phyloP scores from a whole-genome alignment of 2,329 filamentous ascomycete species.

The Exophiala spinifera region DNA sequence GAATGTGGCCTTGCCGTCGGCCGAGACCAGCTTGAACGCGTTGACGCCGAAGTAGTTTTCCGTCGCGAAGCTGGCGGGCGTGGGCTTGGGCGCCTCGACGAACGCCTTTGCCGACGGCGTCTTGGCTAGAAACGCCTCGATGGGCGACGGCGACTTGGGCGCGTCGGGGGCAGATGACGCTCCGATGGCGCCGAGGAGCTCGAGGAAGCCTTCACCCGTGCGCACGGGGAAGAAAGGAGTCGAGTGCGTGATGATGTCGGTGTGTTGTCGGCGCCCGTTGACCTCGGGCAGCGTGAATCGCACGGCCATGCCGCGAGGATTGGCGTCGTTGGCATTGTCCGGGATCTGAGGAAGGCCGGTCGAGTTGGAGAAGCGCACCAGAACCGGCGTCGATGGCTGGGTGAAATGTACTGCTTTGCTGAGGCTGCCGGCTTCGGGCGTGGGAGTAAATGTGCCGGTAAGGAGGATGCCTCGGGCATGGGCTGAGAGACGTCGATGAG shows the following conservation, averaged over 20 bases:
- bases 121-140: slow-evolving; percentile 39
- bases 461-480: slow-evolving; percentile 55
- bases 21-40: slow-evolving; percentile 32
- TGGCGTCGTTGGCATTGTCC: slow-evolving; percentile 47
- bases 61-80: slow-evolving; percentile 48
- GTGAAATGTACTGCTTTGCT: slow-evolving; percentile 51
- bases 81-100: slow-evolving; percentile 50
- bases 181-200: slow-evolving; percentile 45
- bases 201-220: slow-evolving; percentile 53
- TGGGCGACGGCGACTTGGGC: slow-evolving; percentile 17
- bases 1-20: slow-evolving; percentile 46
- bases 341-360: slow-evolving; percentile 52
- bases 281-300: slow-evolving; percentile 46
- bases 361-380: slow-evolving; percentile 51
- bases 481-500: too few relatives aligned
- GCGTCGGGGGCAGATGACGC: slow-evolving; percentile 32
- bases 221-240: slow-evolving; percentile 52
- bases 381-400: slow-evolving; percentile 44
- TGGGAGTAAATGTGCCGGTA: slow-evolving; percentile 53
- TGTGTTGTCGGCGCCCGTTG: slow-evolving; percentile 46
- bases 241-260: slow-evolving; percentile 56
- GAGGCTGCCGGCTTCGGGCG: slow-evolving; percentile 43
- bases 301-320: slow-evolving; percentile 50
- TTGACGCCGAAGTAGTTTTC: slow-evolving; percentile 45
- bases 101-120: slow-evolving; percentile 51